Percentiles rank a stretch among this genome's conserved stretches.
phyloP scores from a whole-genome alignment of 23 red algal genomes.

The Cyanidioschyzon merolae region DNA sequence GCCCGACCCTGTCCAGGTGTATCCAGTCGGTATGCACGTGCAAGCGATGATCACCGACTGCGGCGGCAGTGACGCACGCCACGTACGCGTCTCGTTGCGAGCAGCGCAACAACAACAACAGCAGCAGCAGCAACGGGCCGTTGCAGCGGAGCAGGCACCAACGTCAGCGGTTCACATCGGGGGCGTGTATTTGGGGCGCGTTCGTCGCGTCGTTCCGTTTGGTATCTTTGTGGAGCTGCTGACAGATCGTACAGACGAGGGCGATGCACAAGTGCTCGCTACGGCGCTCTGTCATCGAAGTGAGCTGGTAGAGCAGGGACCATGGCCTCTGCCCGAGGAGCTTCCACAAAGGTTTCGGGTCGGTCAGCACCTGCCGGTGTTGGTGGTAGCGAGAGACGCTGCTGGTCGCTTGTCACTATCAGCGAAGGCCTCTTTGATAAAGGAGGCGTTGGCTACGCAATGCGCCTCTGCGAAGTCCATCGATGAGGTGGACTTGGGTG shows the following conservation, averaged over 20 bases:
- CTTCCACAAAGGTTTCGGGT: background rate
- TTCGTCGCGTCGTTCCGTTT: background rate
- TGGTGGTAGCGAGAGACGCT: background rate
- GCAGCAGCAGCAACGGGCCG: background rate
- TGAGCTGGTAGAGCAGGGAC: background rate
- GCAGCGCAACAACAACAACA: background rate
- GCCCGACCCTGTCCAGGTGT: background rate
- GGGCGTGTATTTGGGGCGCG: background rate
- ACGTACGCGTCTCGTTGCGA: background rate
- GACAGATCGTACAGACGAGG: background rate
- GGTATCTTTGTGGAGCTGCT: conserved; percentile 10
- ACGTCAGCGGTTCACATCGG: background rate
- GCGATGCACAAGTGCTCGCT: background rate
- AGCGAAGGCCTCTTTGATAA: background rate
- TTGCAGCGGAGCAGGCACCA: background rate
- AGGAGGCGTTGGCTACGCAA: background rate
- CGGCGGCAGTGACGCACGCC: background rate
- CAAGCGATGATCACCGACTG: background rate
- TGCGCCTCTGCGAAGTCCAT: background rate
- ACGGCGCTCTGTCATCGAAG: conserved; percentile 8
- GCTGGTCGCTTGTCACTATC: background rate
- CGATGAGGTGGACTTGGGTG: background rate
- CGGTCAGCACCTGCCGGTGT: background rate
- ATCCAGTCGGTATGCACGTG: conserved; percentile 12
- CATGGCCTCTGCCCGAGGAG: background rate